Conservation (phyloP, 148 eudicot genomes). For the Persicaria maculosa region DNA sequence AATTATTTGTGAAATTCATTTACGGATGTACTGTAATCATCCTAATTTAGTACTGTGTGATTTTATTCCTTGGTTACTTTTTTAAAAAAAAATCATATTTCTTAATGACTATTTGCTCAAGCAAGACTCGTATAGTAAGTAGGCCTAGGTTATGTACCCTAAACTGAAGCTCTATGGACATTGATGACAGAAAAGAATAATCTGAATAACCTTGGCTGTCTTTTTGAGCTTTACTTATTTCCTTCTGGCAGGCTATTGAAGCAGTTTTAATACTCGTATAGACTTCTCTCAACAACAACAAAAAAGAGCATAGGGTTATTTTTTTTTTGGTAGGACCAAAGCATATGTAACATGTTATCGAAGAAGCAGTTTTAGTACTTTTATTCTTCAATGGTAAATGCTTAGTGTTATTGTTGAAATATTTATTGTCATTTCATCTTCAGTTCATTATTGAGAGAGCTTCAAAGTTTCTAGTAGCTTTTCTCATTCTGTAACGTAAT, state of each 20-base stretch:
- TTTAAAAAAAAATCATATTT: neutral
- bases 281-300: too few relatives aligned
- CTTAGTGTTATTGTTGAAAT: neutral
- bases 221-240: neutral
- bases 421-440: neutral
- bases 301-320: too few relatives aligned
- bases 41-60: neutral
- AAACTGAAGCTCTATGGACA: neutral
- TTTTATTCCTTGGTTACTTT: neutral
- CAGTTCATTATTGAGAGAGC: neutral
- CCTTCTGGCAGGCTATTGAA: conserved; percentile 74
- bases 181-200: neutral
- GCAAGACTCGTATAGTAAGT: neutral
- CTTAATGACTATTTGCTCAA: neutral
- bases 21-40: neutral
- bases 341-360: too few relatives aligned
- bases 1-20: neutral
- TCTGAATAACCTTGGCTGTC: neutral
- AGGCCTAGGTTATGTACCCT: neutral
- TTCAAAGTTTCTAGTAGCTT: neutral
- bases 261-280: conserved; percentile 68
- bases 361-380: neutral
- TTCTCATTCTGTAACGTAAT: neutral
- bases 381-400: neutral
- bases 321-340: too few relatives aligned